Conservation (phyloP, 2,329 filamentous ascomycete species). For the Akanthomyces uredinophilus region DNA sequence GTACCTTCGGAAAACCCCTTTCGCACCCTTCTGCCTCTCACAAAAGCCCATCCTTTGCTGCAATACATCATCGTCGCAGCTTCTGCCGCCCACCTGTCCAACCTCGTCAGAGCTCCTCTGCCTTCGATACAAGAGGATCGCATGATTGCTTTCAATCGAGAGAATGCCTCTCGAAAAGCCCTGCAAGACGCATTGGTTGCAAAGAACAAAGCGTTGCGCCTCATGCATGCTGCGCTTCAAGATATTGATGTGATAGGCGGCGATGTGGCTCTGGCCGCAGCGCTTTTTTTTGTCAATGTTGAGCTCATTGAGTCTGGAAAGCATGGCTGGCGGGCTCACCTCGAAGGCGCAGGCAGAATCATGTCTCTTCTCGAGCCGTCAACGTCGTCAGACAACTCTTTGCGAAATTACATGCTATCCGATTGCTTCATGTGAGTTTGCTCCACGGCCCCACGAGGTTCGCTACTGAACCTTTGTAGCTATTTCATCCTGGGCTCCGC, state of each 20-base stretch:
- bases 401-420: constrained; percentile 42
- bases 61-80: constrained; percentile 44
- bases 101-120: constrained; percentile 32
- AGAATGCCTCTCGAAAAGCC: constrained; percentile 24
- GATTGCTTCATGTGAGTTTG: constrained; percentile 41
- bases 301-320: constrained; percentile 46
- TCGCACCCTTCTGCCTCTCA: constrained; percentile 39
- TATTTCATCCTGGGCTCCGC: constrained; percentile 44
- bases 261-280: constrained; percentile 40
- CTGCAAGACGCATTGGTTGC: constrained; percentile 41
- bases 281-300: constrained; percentile 46
- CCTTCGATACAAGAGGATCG: constrained; percentile 18
- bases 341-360: constrained; percentile 41
- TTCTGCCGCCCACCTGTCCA: constrained; percentile 44
- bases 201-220: constrained; percentile 39
- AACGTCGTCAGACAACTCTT: constrained; percentile 28
- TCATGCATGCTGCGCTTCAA: constrained; percentile 37
- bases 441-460: not conserved
- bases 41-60: constrained; percentile 36
- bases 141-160: constrained; percentile 14
- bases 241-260: constrained; percentile 32
- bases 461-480: constrained; percentile 20
- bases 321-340: constrained; percentile 42
- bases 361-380: constrained; percentile 36
- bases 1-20: constrained; percentile 41